A percentile compares a stretch with the other conserved stretches of the same genome.
phyloP scores from a whole-genome alignment of 257 asterid species.

The Fraxinus americana region DNA sequence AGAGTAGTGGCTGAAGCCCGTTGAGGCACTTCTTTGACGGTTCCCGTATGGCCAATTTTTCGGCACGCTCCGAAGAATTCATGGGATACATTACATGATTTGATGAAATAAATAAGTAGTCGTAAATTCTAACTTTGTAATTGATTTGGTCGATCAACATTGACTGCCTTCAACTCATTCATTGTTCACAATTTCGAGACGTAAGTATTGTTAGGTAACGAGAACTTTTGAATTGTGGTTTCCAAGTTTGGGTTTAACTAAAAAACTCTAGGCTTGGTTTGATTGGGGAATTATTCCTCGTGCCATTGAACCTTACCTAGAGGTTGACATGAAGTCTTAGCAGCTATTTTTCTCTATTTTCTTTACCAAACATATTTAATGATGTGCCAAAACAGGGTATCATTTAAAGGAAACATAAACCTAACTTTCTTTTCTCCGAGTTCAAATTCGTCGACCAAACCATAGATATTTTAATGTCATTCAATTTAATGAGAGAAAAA shows the following conservation, averaged over 20 bases:
- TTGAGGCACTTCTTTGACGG: background rate
- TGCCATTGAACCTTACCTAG: constrained; percentile 16
- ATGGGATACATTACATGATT: background rate
- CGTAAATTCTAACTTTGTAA: background rate
- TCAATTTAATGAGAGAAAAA: background rate
- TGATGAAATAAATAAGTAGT: background rate
- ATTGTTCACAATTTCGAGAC: too few species aligned
- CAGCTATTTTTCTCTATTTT: constrained; percentile 10
- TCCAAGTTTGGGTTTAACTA: constrained; percentile 40
- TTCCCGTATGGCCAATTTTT: background rate
- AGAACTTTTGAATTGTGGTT: constrained; percentile 3
- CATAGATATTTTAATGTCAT: background rate
- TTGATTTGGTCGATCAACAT: background rate
- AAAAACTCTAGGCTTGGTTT: constrained; percentile 44
- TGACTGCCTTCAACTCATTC: background rate
- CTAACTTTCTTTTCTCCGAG: constrained; percentile 20
- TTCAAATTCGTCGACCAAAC: background rate
- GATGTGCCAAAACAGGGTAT: constrained; percentile 7
- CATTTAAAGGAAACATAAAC: constrained; percentile 21
- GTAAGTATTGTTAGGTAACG: background rate
- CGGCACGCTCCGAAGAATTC: too few species aligned
- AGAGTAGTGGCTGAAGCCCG: background rate
- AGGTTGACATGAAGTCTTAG: constrained; percentile 9
- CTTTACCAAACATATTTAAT: constrained; percentile 34
- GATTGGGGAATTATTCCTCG: constrained; percentile 33